A percentile compares a stretch with the other conserved stretches of the same genome.
These are phyloP conservation scores for Starmerella sirachaensis DNA, from an alignment of 805 yeast genomes.

Conservation along the genomic window DNA sequence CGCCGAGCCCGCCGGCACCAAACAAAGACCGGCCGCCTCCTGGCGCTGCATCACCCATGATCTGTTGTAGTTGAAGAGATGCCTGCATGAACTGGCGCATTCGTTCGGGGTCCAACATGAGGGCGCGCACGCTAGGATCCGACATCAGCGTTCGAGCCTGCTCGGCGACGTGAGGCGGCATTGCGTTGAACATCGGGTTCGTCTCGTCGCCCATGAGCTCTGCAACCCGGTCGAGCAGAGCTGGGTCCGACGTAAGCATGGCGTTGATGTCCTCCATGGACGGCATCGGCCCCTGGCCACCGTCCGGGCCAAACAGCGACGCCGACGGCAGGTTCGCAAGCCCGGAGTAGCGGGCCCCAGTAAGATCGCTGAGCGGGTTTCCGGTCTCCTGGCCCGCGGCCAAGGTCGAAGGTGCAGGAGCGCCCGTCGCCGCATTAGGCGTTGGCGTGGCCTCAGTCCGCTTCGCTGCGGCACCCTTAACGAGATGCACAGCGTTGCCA, in stretches of 20 bases:
- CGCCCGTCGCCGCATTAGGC: slow-evolving; percentile 26
- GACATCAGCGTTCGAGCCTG: slow-evolving; percentile 77
- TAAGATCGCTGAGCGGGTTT: slow-evolving; percentile 82
- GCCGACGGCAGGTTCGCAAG: slow-evolving; percentile 77
- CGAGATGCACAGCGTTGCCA: slow-evolving; percentile 83
- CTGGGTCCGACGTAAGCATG: slow-evolving; percentile 70
- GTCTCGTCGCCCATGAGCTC: slow-evolving; percentile 31
- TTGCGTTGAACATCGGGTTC: slow-evolving; percentile 83
- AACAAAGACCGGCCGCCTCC: slow-evolving; percentile 23
- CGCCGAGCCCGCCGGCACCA: slow-evolving; percentile 19
- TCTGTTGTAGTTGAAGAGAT: slow-evolving; percentile 34
- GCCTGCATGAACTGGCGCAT: slow-evolving; percentile 72
- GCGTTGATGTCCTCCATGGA: slow-evolving; percentile 60
- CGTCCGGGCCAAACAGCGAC: slow-evolving; percentile 86
- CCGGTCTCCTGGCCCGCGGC: slow-evolving; percentile 82
- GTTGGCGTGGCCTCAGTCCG: slow-evolving; percentile 22
- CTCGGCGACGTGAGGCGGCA: slow-evolving; percentile 65
- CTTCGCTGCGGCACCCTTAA: slow-evolving; percentile 42
- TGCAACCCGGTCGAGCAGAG: slow-evolving; percentile 53
- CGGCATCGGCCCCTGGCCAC: slow-evolving; percentile 73
- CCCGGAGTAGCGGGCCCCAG: slow-evolving; percentile 95
- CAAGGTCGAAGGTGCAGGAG: slow-evolving; percentile 53
- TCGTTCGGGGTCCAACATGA: slow-evolving; percentile 73
- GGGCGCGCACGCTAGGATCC: slow-evolving; percentile 68
- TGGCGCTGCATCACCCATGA: slow-evolving; percentile 37